phyloP scores from a whole-genome alignment of 345 rosid species.

The Murraya koenigii region DNA sequence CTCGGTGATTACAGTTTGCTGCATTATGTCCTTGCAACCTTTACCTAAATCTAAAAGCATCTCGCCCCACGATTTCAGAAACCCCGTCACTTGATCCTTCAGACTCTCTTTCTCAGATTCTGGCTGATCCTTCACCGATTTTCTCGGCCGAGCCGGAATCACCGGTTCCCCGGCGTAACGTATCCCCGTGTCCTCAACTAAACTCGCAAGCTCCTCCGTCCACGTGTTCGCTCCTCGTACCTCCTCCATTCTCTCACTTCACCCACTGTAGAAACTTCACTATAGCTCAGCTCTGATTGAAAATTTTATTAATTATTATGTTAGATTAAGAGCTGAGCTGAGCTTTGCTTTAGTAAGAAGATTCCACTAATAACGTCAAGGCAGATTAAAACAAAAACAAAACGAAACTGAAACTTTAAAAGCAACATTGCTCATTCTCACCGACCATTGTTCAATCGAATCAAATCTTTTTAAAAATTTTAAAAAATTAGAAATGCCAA shows the following conservation, averaged over 20 bases:
- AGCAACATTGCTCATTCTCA: conserved; percentile 37
- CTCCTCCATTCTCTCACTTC: conserved; percentile 53
- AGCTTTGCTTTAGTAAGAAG: conserved; percentile 19
- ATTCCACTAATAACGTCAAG: conserved; percentile 17
- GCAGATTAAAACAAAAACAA: conserved; percentile 23
- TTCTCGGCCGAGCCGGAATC: conserved; percentile 16
- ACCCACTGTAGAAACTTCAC: conserved; percentile 14
- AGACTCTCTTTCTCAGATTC: conserved; percentile 48
- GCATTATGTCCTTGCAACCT: conserved; percentile 65
- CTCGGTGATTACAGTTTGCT: conserved; percentile 60
- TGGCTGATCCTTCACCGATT: conserved; percentile 13
- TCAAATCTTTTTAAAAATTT: conserved; percentile 23
- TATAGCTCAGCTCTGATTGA: neutral
- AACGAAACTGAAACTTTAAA: conserved; percentile 43
- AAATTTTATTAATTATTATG: neutral
- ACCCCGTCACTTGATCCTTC: conserved; percentile 67
- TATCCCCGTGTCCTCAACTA: conserved; percentile 49
- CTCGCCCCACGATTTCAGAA: conserved; percentile 88
- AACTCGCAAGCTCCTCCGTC: conserved; percentile 69
- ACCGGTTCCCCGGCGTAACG: conserved; percentile 41
- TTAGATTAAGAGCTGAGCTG: conserved; percentile 20
- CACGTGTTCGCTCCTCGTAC: conserved; percentile 55
- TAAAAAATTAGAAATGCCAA: conserved; percentile 22
- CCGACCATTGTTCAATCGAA: conserved; percentile 45
- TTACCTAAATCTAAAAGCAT: conserved; percentile 75